These are phyloP conservation scores for Eutrema heterophyllum DNA, from an alignment of 345 rosid genomes.

Conservation along the genomic window DNA sequence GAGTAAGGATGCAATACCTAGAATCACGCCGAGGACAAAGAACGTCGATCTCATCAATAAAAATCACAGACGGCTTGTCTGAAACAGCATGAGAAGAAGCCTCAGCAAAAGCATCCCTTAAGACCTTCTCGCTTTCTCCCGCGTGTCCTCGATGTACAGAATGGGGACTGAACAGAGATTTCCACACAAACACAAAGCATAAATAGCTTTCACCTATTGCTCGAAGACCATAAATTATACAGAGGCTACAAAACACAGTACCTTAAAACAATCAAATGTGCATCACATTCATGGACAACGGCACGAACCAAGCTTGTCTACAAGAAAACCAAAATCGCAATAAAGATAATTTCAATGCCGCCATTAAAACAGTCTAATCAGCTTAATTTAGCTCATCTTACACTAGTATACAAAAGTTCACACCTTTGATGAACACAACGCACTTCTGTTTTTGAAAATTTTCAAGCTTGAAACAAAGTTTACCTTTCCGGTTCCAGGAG, in stretches of 20 bases:
- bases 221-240: neutral
- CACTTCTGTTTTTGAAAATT: neutral
- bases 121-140: slow-evolving; percentile 80
- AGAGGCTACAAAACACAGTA: slow-evolving; percentile 23
- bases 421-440: neutral
- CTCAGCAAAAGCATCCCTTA: slow-evolving; percentile 74
- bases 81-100: slow-evolving; percentile 59
- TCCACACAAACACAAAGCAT: slow-evolving; percentile 12
- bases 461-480: slow-evolving; percentile 1
- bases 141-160: slow-evolving; percentile 74
- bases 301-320: slow-evolving; percentile 95
- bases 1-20: slow-evolving; percentile 38
- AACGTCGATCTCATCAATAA: slow-evolving; percentile 88
- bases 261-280: slow-evolving; percentile 78
- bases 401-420: neutral
- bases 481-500: slow-evolving; percentile 98
- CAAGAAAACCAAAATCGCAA: neutral
- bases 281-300: slow-evolving; percentile 75
- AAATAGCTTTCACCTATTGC: neutral
- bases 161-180: slow-evolving; percentile 51
- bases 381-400: neutral
- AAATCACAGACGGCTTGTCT: slow-evolving; percentile 73
- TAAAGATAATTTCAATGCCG: neutral
- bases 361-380: neutral
- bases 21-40: slow-evolving; percentile 79